A percentile compares a stretch with the other conserved stretches of the same genome.
Evolutionary conservation across 306 rosid species (phyloP).

Genomic region (Vachellia collinsii): DNA sequence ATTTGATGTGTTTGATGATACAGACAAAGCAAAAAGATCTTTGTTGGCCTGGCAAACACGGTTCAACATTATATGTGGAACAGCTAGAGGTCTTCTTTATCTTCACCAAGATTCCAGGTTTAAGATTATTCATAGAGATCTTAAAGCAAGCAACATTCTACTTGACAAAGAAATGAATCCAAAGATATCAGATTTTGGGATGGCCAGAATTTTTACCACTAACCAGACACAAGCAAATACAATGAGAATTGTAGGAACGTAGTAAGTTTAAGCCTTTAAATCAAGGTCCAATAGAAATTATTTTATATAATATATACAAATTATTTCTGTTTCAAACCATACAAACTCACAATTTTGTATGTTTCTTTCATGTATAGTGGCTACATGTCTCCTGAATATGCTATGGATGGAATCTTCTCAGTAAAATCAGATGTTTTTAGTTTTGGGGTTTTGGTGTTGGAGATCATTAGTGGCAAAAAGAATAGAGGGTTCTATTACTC

Average conservation of each 20-base stretch:
- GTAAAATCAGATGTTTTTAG: constrained; percentile 78
- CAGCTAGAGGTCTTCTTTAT: constrained; percentile 79
- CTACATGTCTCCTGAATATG: constrained; percentile 83
- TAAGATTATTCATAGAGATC: constrained; percentile 83
- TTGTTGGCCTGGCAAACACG: constrained; percentile 65
- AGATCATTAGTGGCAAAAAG: constrained; percentile 71
- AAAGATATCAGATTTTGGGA: constrained; percentile 81
- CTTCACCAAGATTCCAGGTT: constrained; percentile 83
- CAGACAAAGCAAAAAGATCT: constrained; percentile 53
- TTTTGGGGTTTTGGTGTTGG: constrained; percentile 76
- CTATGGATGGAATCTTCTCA: constrained; percentile 79
- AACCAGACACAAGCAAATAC: constrained; percentile 80
- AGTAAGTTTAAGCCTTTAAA: constrained; percentile 28
- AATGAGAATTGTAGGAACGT: constrained; percentile 75
- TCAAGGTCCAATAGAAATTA: background rate
- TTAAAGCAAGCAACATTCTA: constrained; percentile 77
- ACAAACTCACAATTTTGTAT: background rate
- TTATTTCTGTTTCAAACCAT: background rate
- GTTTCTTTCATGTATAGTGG: constrained; percentile 51
- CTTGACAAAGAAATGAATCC: constrained; percentile 76
- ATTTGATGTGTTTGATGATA: background rate
- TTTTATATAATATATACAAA: no score
- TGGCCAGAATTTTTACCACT: constrained; percentile 74
- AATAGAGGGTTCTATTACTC: constrained; percentile 64
- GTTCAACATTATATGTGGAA: constrained; percentile 66